Evolutionary conservation across 306 rosid species (phyloP).

Genomic region (Mimosa pudica): DNA sequence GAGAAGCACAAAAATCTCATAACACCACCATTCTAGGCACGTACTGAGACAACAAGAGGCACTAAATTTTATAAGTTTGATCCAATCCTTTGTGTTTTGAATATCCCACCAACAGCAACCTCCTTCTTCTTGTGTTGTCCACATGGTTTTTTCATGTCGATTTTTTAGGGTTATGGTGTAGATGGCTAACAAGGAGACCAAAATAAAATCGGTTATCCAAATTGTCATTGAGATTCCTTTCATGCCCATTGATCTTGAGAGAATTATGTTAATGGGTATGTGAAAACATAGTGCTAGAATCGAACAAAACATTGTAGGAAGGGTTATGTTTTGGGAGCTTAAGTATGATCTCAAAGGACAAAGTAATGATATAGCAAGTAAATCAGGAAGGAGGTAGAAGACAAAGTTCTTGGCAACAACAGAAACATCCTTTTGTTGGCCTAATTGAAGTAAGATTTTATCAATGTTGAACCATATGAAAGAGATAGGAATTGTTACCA

Average conservation of each 20-base stretch:
- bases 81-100: conserved; percentile 63
- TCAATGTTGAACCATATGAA: conserved; percentile 84
- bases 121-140: conserved; percentile 38
- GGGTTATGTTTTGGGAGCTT: conserved; percentile 63
- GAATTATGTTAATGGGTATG: conserved; percentile 66
- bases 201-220: conserved; percentile 76
- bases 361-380: conserved; percentile 60
- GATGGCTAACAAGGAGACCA: conserved; percentile 53
- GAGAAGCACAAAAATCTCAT: conserved; percentile 66
- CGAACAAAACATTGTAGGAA: conserved; percentile 76
- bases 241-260: conserved; percentile 65
- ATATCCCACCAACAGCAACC: conserved; percentile 70
- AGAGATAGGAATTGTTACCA: conserved; percentile 60
- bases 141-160: conserved; percentile 25
- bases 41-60: conserved; percentile 83
- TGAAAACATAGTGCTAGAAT: conserved; percentile 64
- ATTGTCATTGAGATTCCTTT: conserved; percentile 72
- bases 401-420: conserved; percentile 52
- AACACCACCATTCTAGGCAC: conserved; percentile 98
- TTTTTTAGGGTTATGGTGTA: conserved; percentile 50
- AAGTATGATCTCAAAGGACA: conserved; percentile 81
- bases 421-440: conserved; percentile 69
- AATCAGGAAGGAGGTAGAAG: conserved; percentile 70
- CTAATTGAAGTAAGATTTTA: conserved; percentile 64
- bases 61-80: conserved; percentile 59